These are phyloP conservation scores for Albifimbria verrucaria DNA, from an alignment of 2,329 filamentous ascomycete genomes.

Conservation along the genomic window DNA sequence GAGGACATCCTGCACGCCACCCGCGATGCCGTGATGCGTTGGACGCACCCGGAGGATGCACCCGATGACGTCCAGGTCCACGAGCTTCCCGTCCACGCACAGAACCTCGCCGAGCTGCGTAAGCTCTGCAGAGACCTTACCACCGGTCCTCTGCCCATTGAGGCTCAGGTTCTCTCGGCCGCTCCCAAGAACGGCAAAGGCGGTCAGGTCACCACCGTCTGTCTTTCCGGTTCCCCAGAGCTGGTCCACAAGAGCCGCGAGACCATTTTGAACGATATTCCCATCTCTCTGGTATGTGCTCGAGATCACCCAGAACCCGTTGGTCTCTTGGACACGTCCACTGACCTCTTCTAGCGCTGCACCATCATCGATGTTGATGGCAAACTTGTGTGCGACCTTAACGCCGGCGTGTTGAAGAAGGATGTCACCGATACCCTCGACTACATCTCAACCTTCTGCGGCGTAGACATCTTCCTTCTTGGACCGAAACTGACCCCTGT, in stretches of 20 bases:
- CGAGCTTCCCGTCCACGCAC: slow-evolving; percentile 86
- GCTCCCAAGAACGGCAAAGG: slow-evolving; percentile 70
- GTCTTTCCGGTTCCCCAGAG: slow-evolving; percentile 83
- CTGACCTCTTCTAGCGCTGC: slow-evolving; percentile 62
- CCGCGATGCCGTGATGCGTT: slow-evolving; percentile 79
- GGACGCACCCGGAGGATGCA: slow-evolving; percentile 88
- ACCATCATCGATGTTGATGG: slow-evolving; percentile 92
- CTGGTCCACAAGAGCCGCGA: slow-evolving; percentile 86
- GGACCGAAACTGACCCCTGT: slow-evolving; percentile 84
- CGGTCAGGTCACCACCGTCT: slow-evolving; percentile 78
- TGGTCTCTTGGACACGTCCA: not conserved
- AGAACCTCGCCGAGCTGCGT: slow-evolving; percentile 77
- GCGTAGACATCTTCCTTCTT: slow-evolving; percentile 93
- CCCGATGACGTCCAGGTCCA: slow-evolving; percentile 81
- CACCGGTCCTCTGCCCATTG: slow-evolving; percentile 65
- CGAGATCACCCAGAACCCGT: slow-evolving; percentile 2
- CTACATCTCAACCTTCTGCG: slow-evolving; percentile 80
- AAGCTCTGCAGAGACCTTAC: slow-evolving; percentile 80
- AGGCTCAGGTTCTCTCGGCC: slow-evolving; percentile 80
- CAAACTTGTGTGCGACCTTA: slow-evolving; percentile 76
- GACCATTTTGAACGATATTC: slow-evolving; percentile 85
- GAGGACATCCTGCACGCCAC: slow-evolving; percentile 95
- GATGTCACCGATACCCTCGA: slow-evolving; percentile 82
- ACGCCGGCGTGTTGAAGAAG: slow-evolving; percentile 65
- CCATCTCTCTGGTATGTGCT: slow-evolving; percentile 79